Evolutionary conservation across 495 filamentous ascomycete species (phyloP).

Genomic region (Talaromyces proteolyticus): DNA sequence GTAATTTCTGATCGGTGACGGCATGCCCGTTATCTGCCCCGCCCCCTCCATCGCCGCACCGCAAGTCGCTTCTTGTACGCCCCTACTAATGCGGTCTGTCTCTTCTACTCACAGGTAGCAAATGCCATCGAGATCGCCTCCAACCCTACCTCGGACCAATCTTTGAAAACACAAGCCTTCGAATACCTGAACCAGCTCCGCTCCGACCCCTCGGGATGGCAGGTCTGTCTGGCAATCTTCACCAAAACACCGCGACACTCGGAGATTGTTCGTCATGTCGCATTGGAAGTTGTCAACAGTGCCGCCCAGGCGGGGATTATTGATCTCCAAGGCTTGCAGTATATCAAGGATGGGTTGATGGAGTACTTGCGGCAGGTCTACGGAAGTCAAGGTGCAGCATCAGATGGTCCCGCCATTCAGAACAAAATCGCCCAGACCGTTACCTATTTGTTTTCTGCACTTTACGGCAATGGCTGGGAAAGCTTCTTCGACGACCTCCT

Average conservation of each 20-base stretch:
- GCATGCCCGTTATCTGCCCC: conserved; percentile 16
- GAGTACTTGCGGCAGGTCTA: conserved; percentile 72
- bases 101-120: conserved; percentile 56
- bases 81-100: not conserved
- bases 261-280: conserved; percentile 81
- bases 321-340: conserved; percentile 57
- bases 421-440: conserved; percentile 97
- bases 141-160: conserved; percentile 65
- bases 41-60: conserved; percentile 17
- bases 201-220: conserved; percentile 73
- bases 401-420: conserved; percentile 72
- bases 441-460: conserved; percentile 79
- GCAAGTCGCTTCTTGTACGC: conserved; percentile 8
- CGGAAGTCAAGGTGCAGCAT: conserved; percentile 42
- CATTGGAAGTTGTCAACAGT: conserved; percentile 87
- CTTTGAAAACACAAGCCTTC: conserved; percentile 78
- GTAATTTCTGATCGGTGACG: conserved; percentile 18
- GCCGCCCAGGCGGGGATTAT: conserved; percentile 71
- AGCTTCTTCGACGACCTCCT: conserved; percentile 85
- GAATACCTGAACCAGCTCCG: conserved; percentile 81
- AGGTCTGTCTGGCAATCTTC: conserved; percentile 80
- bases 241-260: conserved; percentile 69
- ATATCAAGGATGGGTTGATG: conserved; percentile 71
- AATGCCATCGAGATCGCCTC: conserved; percentile 89
- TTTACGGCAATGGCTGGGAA: conserved; percentile 82